Evolutionary conservation across 2,329 filamentous ascomycete species (phyloP).

Genomic region (Spiromastix sp.): DNA sequence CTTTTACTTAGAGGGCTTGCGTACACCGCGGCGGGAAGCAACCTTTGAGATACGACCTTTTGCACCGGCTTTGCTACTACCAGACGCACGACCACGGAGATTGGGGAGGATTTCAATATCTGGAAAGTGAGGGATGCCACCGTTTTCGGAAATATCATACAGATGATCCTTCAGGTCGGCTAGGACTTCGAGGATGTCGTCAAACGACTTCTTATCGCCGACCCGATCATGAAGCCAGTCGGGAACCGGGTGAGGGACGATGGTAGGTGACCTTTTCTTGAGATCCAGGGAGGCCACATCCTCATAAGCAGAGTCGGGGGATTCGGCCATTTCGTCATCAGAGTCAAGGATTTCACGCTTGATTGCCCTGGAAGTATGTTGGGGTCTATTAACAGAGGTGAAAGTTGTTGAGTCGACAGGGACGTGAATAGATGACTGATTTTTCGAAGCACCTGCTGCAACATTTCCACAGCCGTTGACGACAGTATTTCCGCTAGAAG

Average conservation of each 20-base stretch:
- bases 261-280: slow-evolving; percentile 16
- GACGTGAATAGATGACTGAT: not conserved
- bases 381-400: not conserved
- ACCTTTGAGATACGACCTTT: slow-evolving; percentile 2
- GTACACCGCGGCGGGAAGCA: too few relatives aligned
- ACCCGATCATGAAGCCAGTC: slow-evolving; percentile 20
- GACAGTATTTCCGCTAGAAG: slow-evolving; percentile 2
- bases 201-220: slow-evolving; percentile 19
- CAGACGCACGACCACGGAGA: slow-evolving; percentile 11
- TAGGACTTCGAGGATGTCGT: slow-evolving; percentile 20
- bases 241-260: slow-evolving; percentile 22
- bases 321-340: not conserved
- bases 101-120: slow-evolving; percentile 31
- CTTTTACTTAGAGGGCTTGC: too few relatives aligned
- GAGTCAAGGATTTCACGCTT: not conserved
- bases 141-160: slow-evolving; percentile 6
- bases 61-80: not conserved
- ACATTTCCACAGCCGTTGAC: not conserved
- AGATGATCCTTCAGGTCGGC: slow-evolving; percentile 16
- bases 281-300: not conserved
- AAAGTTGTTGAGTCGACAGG: not conserved
- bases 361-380: not conserved
- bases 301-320: too few relatives aligned
- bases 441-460: not conserved
- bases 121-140: slow-evolving; percentile 20